Conservation (phyloP, 2,329 filamentous ascomycete species). For the Trichoderma aggressivum region DNA sequence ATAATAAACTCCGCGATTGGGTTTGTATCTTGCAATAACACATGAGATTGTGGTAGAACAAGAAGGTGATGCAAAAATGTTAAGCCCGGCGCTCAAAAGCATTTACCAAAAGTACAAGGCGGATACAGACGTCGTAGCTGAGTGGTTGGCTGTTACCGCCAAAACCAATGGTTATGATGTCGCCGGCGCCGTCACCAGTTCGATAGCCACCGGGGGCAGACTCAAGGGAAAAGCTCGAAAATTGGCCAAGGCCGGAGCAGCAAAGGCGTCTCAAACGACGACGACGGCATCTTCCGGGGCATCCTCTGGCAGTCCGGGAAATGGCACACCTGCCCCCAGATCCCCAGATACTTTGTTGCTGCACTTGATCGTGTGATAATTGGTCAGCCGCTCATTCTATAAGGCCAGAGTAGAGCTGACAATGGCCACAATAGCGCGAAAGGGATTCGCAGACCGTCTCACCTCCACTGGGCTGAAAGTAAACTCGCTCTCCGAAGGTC, state of each 20-base stretch:
- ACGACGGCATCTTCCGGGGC: not conserved
- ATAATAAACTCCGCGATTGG: not conserved
- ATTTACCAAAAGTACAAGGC: not conserved
- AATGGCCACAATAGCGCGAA: not conserved
- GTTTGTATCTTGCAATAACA: not conserved
- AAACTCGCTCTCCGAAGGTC: not conserved
- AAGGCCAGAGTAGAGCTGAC: not conserved
- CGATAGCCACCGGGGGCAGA: not conserved
- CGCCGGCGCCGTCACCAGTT: not conserved
- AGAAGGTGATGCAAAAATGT: not conserved
- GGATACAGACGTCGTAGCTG: not conserved
- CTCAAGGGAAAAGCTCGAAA: not conserved
- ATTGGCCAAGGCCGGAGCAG: not conserved
- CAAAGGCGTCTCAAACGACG: not conserved
- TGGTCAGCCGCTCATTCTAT: not conserved
- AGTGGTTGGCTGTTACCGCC: not conserved
- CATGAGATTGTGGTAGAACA: not conserved
- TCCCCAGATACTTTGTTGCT: not conserved
- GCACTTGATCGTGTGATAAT: not conserved
- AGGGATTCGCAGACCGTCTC: not conserved
- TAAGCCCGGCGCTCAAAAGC: not conserved
- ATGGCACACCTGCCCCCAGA: not conserved
- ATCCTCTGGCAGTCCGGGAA: not conserved
- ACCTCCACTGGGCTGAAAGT: not conserved
- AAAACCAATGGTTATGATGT: not conserved